These are phyloP conservation scores for Thermothielavioides terrestris DNA, from an alignment of 495 filamentous ascomycete genomes.

Conservation along the genomic window DNA sequence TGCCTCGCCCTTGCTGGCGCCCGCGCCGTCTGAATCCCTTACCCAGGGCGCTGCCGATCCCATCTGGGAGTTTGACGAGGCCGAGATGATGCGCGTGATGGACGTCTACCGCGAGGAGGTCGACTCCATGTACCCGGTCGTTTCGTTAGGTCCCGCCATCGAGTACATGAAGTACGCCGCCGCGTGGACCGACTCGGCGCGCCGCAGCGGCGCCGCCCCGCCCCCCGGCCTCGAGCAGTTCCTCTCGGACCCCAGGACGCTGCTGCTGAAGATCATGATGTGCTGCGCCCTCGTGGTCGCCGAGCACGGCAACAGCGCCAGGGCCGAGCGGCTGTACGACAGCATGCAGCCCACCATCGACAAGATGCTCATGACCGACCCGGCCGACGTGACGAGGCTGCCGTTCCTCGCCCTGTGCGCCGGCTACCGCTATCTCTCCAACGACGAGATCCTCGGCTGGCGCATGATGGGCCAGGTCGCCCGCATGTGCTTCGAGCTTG, in stretches of 20 bases:
- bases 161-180: constrained; percentile 57
- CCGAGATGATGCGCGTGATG: constrained; percentile 64
- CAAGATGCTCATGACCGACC: constrained; percentile 55
- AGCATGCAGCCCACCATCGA: constrained; percentile 62
- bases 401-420: constrained; percentile 67
- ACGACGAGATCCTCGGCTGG: constrained; percentile 74
- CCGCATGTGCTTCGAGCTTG: constrained; percentile 70
- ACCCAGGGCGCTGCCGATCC: constrained; percentile 51
- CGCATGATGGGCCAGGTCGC: constrained; percentile 67
- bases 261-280: constrained; percentile 69
- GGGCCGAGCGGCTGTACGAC: constrained; percentile 60
- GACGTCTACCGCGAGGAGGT: constrained; percentile 75
- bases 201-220: constrained; percentile 19
- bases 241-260: constrained; percentile 58
- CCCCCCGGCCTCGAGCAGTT: constrained; percentile 42
- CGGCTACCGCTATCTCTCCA: constrained; percentile 76
- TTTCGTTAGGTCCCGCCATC: constrained; percentile 60
- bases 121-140: constrained; percentile 76
- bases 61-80: constrained; percentile 61
- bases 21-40: constrained; percentile 20
- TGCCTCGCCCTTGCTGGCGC: constrained; percentile 32
- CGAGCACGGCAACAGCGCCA: constrained; percentile 64
- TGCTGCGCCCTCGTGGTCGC: constrained; percentile 67
- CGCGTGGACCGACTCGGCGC: constrained; percentile 53
- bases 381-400: constrained; percentile 57